phyloP scores from a whole-genome alignment of 768 basidiomycete genomes.

The Mycena polygramma region DNA sequence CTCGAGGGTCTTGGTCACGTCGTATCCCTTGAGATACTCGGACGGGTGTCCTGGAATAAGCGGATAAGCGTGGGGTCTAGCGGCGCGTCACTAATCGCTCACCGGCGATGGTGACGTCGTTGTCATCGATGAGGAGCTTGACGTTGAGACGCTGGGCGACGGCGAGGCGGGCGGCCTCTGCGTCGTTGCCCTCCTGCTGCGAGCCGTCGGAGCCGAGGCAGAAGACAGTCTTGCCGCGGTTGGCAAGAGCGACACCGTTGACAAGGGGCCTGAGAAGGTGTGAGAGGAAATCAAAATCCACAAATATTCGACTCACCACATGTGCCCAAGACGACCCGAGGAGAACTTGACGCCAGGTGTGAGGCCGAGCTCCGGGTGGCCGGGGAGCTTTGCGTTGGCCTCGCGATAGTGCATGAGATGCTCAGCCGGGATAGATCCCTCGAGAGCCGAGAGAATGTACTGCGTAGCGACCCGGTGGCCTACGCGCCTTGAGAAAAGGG shows the following conservation, averaged over 20 bases:
- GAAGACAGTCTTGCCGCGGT: slow-evolving; percentile 83
- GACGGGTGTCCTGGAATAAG: slow-evolving; percentile 74
- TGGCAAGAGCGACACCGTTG: slow-evolving; percentile 87
- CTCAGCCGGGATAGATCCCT: slow-evolving; percentile 77
- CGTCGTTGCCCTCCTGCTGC: slow-evolving; percentile 93
- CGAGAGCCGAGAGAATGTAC: slow-evolving; percentile 84
- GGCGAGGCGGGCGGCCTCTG: slow-evolving; percentile 89
- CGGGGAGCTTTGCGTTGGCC: slow-evolving; percentile 88
- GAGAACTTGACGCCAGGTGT: slow-evolving; percentile 96
- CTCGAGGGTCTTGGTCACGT: slow-evolving; percentile 75
- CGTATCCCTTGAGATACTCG: slow-evolving; percentile 85
- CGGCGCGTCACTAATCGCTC: background rate
- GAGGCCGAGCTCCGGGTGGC: slow-evolving; percentile 90
- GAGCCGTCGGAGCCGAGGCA: slow-evolving; percentile 92
- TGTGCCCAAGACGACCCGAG: slow-evolving; percentile 91
- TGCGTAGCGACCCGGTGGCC: slow-evolving; percentile 94
- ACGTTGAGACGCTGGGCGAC: slow-evolving; percentile 88
- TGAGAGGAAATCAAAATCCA: slow-evolving; percentile 17
- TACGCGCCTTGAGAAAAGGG: slow-evolving; percentile 39
- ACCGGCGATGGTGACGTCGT: slow-evolving; percentile 91
- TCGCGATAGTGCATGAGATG: slow-evolving; percentile 89
- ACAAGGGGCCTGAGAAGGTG: slow-evolving; percentile 69
- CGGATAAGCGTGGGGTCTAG: slow-evolving; percentile 30
- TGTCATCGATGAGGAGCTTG: slow-evolving; percentile 90
- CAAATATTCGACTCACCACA: slow-evolving; percentile 67